Conservation (phyloP, 208 protist genomes). For the Trypanosoma mega region DNA sequence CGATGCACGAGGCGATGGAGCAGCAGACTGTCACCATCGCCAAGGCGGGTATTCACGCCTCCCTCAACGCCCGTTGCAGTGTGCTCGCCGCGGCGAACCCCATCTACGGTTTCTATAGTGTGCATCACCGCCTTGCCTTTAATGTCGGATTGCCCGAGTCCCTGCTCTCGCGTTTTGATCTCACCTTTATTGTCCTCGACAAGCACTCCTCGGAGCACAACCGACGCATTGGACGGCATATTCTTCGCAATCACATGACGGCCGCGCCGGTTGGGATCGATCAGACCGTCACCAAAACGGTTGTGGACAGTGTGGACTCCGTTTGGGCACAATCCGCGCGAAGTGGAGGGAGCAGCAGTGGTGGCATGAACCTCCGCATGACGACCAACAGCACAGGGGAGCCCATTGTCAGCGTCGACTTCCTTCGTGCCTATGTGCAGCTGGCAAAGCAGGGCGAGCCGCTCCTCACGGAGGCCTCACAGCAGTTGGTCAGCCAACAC, state of each 20-base stretch:
- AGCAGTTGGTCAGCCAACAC: constrained; percentile 77
- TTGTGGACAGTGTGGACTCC: constrained; percentile 66
- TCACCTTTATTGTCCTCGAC: constrained; percentile 99
- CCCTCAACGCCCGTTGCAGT: constrained; percentile 98
- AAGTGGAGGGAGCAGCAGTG: constrained; percentile 7
- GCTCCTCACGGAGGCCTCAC: constrained; percentile 82
- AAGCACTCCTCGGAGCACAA: constrained; percentile 91
- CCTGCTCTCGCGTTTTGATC: constrained; percentile 99
- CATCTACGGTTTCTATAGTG: constrained; percentile 98
- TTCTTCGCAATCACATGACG: constrained; percentile 95
- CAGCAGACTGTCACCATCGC: constrained; percentile 99
- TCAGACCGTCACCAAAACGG: constrained; percentile 53
- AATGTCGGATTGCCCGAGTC: constrained; percentile 99
- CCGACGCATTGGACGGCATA: constrained; percentile 93
- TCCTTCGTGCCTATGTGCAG: constrained; percentile 97
- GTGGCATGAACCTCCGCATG: constrained; percentile 63
- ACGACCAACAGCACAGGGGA: constrained; percentile 83
- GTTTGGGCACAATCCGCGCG: constrained; percentile 32
- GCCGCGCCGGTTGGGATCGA: constrained; percentile 57
- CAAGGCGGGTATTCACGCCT: constrained; percentile 99
- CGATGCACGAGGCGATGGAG: constrained; percentile 99
- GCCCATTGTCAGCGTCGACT: constrained; percentile 93
- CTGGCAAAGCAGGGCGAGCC: constrained; percentile 87
- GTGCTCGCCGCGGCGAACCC: constrained; percentile 99
- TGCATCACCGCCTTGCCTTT: constrained; percentile 84